Percentiles rank a stretch among this genome's conserved stretches.
Evolutionary conservation across 1,284 basidiomycete species (phyloP).

Genomic region (Omphalotus olearius): DNA sequence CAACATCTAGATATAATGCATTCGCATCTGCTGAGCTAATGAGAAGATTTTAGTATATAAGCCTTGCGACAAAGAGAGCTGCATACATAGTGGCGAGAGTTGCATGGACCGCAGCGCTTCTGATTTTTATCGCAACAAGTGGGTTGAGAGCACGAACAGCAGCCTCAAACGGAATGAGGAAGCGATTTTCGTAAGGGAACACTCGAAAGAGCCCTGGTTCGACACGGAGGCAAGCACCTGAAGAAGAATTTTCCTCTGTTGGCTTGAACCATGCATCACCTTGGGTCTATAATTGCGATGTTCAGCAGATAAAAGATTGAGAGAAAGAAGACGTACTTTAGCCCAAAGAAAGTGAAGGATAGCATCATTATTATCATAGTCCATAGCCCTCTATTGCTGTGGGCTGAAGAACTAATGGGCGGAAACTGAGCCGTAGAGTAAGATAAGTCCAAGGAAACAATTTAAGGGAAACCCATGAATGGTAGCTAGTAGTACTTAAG

Average conservation of each 20-base stretch:
- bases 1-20: conserved; percentile 51
- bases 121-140: conserved; percentile 75
- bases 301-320: neutral
- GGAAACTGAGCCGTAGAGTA: conserved; percentile 4
- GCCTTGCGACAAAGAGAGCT: neutral
- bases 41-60: neutral
- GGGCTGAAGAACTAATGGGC: conserved; percentile 15
- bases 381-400: conserved; percentile 41
- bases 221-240: conserved; percentile 65
- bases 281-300: conserved; percentile 44
- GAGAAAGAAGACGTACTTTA: conserved; percentile 25
- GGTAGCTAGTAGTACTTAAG: neutral
- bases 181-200: conserved; percentile 65
- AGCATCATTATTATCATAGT: conserved; percentile 72
- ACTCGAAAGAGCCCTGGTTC: conserved; percentile 55
- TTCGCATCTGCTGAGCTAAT: conserved; percentile 45
- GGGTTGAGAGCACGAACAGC: conserved; percentile 71
- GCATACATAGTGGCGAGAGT: conserved; percentile 67
- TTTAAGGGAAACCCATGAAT: conserved; percentile 3
- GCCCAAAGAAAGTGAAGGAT: conserved; percentile 63
- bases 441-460: conserved; percentile 4
- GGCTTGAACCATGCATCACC: conserved; percentile 76
- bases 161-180: conserved; percentile 60
- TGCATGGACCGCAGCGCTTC: conserved; percentile 77
- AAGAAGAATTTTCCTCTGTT: conserved; percentile 64